Evolutionary conservation across 768 basidiomycete genomes (phyloP), one percentile per base, ranked within the genome.

Genomic region (Amanita muscaria): DNA sequence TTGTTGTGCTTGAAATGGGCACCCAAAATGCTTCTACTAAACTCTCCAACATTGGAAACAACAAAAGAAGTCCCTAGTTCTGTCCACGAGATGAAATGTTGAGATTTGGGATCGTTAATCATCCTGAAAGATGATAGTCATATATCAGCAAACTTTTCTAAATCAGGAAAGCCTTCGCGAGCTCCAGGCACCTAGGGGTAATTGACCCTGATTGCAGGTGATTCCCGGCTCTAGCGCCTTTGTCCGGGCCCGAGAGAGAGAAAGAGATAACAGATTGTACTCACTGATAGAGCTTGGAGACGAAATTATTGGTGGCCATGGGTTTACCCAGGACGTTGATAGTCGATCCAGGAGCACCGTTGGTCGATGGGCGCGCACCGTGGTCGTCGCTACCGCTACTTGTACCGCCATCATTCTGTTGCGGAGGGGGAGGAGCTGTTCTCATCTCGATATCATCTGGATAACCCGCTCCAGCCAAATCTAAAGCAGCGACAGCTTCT

Each of bases 1-100:
- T 89, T 89, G 61, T 88, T 89, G 64, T 91, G 88, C 62, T 89
- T 90, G 65, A 90, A 91, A 58, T 91, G 88, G 2, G 81, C 79
- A 3, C 87, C 87, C 23, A 91, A 70, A 53, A 89, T 88, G 56
- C 77, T 85, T 49, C 85, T 70, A 53, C 85, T 88, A 59, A 91
- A 90, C 58, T 88, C 85, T 60, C 83, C 83, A 38, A 87, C 84
- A 49, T 88, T 88, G 33, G 81, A 83, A 27, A 91, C 88, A 36
- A 89, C 84, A 54, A 91, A 89, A 37, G 83, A 85, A 39, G 86
- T 80, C 19, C 88, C 87, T 10, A 79, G 72, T 23, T 87, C 83
- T 2, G 86, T 88, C 86, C 87, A 91, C 1, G 77, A 65, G 53
- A 90, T 89, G 58, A 86, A 88, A 53, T 80, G 78, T 4, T 82